Percentiles rank a stretch among this genome's conserved stretches.
phyloP scores from a whole-genome alignment of 2,329 filamentous ascomycete species.

The Aspergillus nomiae region DNA sequence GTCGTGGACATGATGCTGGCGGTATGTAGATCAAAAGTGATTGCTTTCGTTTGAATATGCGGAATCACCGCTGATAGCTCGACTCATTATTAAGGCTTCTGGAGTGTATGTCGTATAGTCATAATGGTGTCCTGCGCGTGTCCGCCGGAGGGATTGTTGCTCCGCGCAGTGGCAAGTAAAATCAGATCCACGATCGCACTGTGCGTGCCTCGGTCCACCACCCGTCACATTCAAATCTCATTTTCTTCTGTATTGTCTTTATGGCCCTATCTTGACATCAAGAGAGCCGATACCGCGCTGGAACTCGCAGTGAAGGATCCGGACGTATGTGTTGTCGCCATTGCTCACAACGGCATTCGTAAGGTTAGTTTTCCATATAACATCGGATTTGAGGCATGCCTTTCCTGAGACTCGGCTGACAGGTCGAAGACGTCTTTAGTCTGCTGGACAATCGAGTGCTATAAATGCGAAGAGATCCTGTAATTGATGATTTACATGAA shows the following conservation, averaged over 20 bases:
- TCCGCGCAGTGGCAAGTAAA: not conserved
- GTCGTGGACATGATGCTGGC: not conserved
- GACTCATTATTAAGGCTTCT: not conserved
- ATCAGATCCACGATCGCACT: not conserved
- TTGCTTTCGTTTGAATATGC: not conserved
- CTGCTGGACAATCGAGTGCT: slow-evolving; percentile 44
- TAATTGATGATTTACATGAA: slow-evolving; percentile 58
- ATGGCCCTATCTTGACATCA: not conserved
- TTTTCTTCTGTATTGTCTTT: not conserved
- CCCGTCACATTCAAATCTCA: not conserved
- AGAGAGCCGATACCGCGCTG: no score
- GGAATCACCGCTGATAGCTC: not conserved
- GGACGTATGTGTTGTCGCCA: no score
- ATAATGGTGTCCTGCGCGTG: not conserved
- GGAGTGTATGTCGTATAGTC: not conserved
- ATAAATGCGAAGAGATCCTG: slow-evolving; percentile 45
- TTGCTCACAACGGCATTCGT: no score
- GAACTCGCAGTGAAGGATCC: no score
- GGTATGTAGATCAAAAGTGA: not conserved
- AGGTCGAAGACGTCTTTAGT: slow-evolving; percentile 54
- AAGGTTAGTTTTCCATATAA: no score
- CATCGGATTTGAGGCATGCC: slow-evolving; percentile 8
- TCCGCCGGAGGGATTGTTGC: not conserved
- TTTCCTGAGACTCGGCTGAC: slow-evolving; percentile 24
- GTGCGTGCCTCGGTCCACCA: not conserved